phyloP scores from a whole-genome alignment of 2,329 filamentous ascomycete species.

The Tolypocladium ovalisporum region DNA sequence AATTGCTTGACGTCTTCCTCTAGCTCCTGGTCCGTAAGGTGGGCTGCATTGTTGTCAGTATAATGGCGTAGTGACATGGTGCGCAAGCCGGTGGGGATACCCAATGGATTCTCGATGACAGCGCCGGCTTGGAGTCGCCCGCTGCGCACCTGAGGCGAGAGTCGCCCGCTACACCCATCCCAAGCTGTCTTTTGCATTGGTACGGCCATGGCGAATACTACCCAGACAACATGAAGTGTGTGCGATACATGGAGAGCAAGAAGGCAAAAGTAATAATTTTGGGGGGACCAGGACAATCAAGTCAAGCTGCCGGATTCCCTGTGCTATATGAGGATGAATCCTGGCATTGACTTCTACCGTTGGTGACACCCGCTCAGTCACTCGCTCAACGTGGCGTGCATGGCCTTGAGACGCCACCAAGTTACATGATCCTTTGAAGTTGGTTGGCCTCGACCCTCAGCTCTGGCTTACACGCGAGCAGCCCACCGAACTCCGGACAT shows the following conservation, averaged over 20 bases:
- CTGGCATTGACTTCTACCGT: not conserved
- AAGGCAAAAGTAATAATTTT: not conserved
- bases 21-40: conserved; percentile 25
- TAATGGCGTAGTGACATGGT: not conserved
- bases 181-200: not conserved
- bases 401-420: not conserved
- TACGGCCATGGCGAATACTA: not conserved
- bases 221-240: not conserved
- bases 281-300: not conserved
- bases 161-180: conserved; percentile 4
- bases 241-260: not conserved
- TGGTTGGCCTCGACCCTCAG: not conserved
- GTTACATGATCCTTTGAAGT: not conserved
- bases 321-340: not conserved
- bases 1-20: conserved; percentile 23
- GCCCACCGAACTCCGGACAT: not conserved
- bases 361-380: not conserved
- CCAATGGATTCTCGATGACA: conserved; percentile 25
- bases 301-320: not conserved
- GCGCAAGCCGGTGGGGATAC: conserved; percentile 5
- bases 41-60: conserved; percentile 13
- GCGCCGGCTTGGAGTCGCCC: conserved; percentile 20
- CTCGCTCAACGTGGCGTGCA: not conserved
- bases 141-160: conserved; percentile 12
- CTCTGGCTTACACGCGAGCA: not conserved